phyloP scores from a whole-genome alignment of 106 monocot genomes.

The Cymbidium sinense region DNA sequence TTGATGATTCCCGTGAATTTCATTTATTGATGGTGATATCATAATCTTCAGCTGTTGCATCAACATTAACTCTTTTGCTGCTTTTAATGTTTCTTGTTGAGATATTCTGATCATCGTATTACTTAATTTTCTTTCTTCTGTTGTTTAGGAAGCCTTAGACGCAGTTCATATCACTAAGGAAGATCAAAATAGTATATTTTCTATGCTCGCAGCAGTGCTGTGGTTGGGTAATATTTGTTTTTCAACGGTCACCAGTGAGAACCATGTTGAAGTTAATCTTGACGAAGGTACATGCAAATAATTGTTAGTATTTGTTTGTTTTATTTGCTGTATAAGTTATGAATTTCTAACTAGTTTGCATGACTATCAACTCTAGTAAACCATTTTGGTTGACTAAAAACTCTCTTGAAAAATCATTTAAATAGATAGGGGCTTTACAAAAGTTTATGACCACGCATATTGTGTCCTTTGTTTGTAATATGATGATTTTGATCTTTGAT shows the following conservation, averaged over 20 bases:
- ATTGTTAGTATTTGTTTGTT: neutral
- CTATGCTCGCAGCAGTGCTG: conserved; percentile 44
- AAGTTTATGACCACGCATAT: neutral
- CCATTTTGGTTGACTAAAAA: neutral
- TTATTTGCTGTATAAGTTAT: neutral
- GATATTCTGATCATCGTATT: neutral
- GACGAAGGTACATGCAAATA: conserved; percentile 32
- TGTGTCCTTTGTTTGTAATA: no score
- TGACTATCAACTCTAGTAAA: no score
- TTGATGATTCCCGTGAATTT: conserved; percentile 51
- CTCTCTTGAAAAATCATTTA: neutral
- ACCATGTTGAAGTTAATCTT: conserved; percentile 41
- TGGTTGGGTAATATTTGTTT: conserved; percentile 64
- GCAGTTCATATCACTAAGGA: conserved; percentile 34
- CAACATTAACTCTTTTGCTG: neutral
- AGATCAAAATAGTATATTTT: conserved; percentile 44
- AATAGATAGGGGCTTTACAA: neutral
- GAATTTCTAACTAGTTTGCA: neutral
- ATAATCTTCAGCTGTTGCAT: neutral
- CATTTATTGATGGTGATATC: conserved; percentile 34
- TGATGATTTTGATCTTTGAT: no score
- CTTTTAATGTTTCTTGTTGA: neutral
- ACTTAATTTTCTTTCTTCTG: neutral
- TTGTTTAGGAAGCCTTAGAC: conserved; percentile 40
- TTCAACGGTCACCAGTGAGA: conserved; percentile 33